Base-by-base conservation (phyloP, 257 asterid genomes). In the Solanum chilense region DNA sequence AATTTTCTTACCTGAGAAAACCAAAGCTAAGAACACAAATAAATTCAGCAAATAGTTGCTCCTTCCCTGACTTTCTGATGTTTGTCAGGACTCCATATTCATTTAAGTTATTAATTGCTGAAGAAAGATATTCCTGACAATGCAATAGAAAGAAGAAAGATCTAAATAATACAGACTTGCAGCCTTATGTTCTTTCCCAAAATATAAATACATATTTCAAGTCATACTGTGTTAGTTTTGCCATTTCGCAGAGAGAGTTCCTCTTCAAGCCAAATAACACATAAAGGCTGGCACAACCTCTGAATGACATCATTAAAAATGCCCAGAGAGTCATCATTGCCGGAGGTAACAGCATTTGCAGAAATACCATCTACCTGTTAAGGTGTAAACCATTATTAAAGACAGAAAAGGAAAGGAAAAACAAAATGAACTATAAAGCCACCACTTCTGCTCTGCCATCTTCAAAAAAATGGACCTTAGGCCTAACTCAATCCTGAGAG, bases 51-150 rank as follows among this genome's bases (percentile, higher is more conserved):
- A 92, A 96, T 68, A 96, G 91, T 88, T 88, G 91, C 83, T 95
- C 95, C 96, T 95, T 97, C 91, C 99, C 99, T n/a, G 95, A 93
- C 91, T 94, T 95, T 93, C 92, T 94, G 82, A 95, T 94, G 88
- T 86, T 91, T 83, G 92, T 93, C 84, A 95, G 85, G 85, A 94
- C 90, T 78, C 89, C 98, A 93, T 88, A 90, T 87, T 92, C 98
- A 86, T 91, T 91, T 77, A 95, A 88, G 89, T 91, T 95, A 80
- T 88, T 92, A 87, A 88, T 90, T 84, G 90, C 93, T 84, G 88
- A 89, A 88, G 92, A 91, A 89, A 95, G 91, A 90, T 92, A 91
- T 25, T 91, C 96, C 99, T 95, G 94, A 56, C 42, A 45, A 44
- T 78, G 64, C 58, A 88, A 90, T 89, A 41, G 71, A 58, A 83